Evolutionary conservation across 2,329 filamentous ascomycete species (phyloP), one percentile per base, ranked within the genome.

Genomic region (Clarireedia paspali): DNA sequence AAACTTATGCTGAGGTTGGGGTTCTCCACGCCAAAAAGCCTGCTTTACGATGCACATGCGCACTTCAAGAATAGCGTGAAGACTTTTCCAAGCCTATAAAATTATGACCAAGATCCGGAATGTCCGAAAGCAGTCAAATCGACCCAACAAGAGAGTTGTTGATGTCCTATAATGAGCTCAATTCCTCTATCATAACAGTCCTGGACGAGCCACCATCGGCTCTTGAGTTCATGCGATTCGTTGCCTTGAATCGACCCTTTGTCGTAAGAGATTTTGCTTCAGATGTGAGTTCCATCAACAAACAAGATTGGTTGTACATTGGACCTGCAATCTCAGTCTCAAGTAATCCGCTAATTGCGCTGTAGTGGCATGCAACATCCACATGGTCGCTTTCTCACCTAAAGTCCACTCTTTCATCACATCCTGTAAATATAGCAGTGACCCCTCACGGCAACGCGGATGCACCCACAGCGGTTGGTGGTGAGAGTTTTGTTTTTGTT

Each of bases 161-260:
- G 60, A 77, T 74, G 10, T 81, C 77, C n/a, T 91, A 88, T 70
- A 81, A 87, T 65, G 87, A 90, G 62, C 79, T 91, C 54, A 92
- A 92, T 66, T 70, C 76, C 55, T 68, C 73, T 23, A 63, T 66
- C 15, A 75, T 91, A 56, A 79, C 87, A 47, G 82, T 84, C 62
- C 75, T 91, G 2, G 45, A 74, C 14, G 74, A 80, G 44, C 81
- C 85, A 49, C 89, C 89, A 4, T 88, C 84, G 27, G 80, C 89
- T 0, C 77, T 94, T 5, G 85, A 91, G 66, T 92, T 92, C 68
- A 87, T 91, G 83, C 81, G 87, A 64, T 86, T 83, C 70, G 87
- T 91, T 20, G 78, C 85, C 15, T 77, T 75, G 38, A 94, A 92
- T 67, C 79, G 82, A 1, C 89, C 89, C 0, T 91, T 92, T 63